These are phyloP conservation scores for Cymbopogon flexuosus DNA, from an alignment of 202 grass and related monocot genomes.

Conservation along the genomic window DNA sequence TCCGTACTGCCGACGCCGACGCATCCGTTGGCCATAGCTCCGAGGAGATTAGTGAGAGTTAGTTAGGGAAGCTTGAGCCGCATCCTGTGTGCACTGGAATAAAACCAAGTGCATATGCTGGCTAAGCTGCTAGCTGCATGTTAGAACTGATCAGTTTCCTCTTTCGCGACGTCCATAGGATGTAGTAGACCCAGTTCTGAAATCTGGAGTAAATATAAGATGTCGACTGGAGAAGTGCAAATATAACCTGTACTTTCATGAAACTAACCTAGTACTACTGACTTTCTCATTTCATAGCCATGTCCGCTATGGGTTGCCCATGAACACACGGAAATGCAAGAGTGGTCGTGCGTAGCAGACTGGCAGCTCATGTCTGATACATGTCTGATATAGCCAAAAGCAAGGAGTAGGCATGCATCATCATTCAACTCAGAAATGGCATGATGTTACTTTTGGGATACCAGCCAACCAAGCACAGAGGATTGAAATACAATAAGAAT, in stretches of 20 bases:
- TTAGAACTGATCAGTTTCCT: constrained; percentile 25
- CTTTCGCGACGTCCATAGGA: constrained; percentile 29
- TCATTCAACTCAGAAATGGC: neutral
- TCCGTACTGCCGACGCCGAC: constrained; percentile 44
- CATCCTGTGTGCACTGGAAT: neutral
- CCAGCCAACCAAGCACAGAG: neutral
- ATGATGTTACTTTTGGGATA: neutral
- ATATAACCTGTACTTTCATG: neutral
- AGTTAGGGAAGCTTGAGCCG: neutral
- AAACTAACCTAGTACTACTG: neutral
- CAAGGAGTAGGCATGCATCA: neutral
- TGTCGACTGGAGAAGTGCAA: constrained; percentile 36
- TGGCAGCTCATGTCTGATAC: neutral
- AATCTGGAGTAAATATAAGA: constrained; percentile 34
- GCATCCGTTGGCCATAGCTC: constrained; percentile 25
- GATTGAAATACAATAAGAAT: neutral
- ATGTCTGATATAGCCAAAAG: neutral
- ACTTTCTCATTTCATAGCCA: neutral
- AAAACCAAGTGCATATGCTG: constrained; percentile 29
- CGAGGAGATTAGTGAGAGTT: constrained; percentile 22
- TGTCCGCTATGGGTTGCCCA: neutral
- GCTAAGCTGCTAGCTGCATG: constrained; percentile 37
- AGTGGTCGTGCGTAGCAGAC: neutral
- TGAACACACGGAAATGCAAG: neutral
- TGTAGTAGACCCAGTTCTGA: constrained; percentile 29